These are phyloP conservation scores for Rhytidhysteron rufulum DNA, from an alignment of 2,329 filamentous ascomycete species.

Conservation along the genomic window DNA sequence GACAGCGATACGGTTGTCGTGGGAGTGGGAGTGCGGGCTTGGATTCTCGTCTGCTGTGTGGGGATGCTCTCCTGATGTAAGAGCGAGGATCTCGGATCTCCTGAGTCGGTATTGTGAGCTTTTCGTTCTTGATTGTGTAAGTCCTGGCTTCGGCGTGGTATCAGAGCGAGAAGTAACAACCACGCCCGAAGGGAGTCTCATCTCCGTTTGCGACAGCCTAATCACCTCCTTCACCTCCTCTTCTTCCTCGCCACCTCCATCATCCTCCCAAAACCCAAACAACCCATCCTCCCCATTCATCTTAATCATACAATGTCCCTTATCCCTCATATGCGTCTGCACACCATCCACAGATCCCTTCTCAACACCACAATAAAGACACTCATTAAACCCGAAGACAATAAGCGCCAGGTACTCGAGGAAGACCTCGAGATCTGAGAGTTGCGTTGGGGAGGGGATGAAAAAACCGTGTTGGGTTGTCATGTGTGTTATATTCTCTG, in stretches of 20 bases:
- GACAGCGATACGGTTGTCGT: conserved; percentile 11
- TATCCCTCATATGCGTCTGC: conserved; percentile 36
- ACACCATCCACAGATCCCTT: conserved; percentile 19
- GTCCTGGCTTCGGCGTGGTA: conserved; percentile 8
- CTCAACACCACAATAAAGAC: conserved; percentile 30
- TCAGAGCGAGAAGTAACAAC: conserved; percentile 12
- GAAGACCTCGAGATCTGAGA: conserved; percentile 25
- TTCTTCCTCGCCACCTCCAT: conserved; percentile 5
- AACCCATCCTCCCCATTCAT: conserved; percentile 29
- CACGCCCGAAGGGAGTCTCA: conserved; percentile 14
- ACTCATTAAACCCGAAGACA: conserved; percentile 26
- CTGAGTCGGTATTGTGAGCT: conserved; percentile 6
- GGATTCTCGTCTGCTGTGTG: not conserved
- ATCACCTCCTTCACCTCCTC: not conserved
- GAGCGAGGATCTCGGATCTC: conserved; percentile 5
- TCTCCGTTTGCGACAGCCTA: conserved; percentile 13
- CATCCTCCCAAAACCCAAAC: conserved; percentile 27
- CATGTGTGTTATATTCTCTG: conserved; percentile 27
- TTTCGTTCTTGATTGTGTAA: conserved; percentile 8
- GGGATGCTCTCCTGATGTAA: not conserved
- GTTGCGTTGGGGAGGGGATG: conserved; percentile 19
- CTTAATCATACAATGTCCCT: conserved; percentile 31
- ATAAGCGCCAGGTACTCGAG: conserved; percentile 27
- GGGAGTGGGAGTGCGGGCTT: not conserved
- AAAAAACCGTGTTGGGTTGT: conserved; percentile 18